A percentile compares a stretch with the other conserved stretches of the same genome.
These are phyloP conservation scores for Anthostomella pinea DNA, from an alignment of 2,329 filamentous ascomycete species.

Conservation along the genomic window DNA sequence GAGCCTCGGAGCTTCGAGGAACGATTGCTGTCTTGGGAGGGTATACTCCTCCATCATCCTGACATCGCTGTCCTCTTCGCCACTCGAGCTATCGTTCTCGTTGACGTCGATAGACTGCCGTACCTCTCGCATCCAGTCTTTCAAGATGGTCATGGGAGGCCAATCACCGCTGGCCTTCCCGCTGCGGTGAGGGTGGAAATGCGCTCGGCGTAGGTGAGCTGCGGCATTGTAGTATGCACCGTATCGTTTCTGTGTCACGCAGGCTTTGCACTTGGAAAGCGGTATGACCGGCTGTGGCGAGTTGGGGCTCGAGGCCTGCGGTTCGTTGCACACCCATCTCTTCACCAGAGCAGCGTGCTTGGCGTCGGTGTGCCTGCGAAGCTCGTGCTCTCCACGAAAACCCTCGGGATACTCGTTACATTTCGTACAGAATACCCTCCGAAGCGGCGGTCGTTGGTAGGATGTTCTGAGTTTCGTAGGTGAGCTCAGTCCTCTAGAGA, in stretches of 20 bases:
- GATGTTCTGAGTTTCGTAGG: conserved; percentile 42
- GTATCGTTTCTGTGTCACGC: conserved; percentile 54
- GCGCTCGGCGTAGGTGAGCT: conserved; percentile 55
- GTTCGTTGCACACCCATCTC: conserved; percentile 56
- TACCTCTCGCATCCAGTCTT: conserved; percentile 61
- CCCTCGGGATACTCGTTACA: conserved; percentile 82
- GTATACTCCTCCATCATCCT: conserved; percentile 50
- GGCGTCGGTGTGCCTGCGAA: conserved; percentile 64
- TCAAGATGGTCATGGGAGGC: conserved; percentile 55
- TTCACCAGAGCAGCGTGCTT: conserved; percentile 55
- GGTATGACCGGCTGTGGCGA: conserved; percentile 49
- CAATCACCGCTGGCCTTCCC: conserved; percentile 58
- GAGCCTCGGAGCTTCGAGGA: conserved; percentile 32
- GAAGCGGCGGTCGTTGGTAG: conserved; percentile 56
- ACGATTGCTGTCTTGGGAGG: conserved; percentile 28
- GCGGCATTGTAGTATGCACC: conserved; percentile 60
- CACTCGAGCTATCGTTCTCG: conserved; percentile 48
- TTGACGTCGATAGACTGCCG: conserved; percentile 46
- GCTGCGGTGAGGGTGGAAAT: conserved; percentile 54
- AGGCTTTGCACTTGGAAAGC: conserved; percentile 55
- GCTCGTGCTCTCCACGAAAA: conserved; percentile 87
- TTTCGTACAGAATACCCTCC: conserved; percentile 71
- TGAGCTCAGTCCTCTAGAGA: conserved; percentile 40
- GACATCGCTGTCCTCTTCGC: conserved; percentile 48
- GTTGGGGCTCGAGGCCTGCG: conserved; percentile 35